These are phyloP conservation scores for Malassezia cuniculi DNA, from an alignment of 1,284 basidiomycete genomes.

Conservation along the genomic window DNA sequence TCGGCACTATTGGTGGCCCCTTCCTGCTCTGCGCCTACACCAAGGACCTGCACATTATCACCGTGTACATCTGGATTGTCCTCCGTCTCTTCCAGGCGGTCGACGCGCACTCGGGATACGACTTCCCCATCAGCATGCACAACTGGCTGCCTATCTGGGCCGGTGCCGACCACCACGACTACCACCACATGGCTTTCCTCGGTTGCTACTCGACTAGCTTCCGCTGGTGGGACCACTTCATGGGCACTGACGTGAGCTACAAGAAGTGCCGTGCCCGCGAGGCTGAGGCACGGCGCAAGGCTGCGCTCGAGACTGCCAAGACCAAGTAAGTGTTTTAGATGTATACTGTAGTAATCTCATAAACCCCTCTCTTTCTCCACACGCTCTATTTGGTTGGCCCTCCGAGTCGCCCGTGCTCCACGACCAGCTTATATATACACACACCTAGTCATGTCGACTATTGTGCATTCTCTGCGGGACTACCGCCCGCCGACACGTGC, in stretches of 20 bases:
- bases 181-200: conserved; percentile 44
- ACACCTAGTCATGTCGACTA: conserved; percentile 33
- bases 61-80: conserved; percentile 85
- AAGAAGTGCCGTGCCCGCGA: conserved; percentile 36
- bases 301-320: not conserved
- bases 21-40: conserved; percentile 64
- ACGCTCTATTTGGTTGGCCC: conserved; percentile 1
- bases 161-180: conserved; percentile 86
- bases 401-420: too few relatives aligned
- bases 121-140: conserved; percentile 62
- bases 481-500: conserved; percentile 36
- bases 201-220: conserved; percentile 42
- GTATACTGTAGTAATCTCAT: not conserved
- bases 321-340: not conserved
- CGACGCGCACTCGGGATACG: conserved; percentile 92
- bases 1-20: conserved; percentile 77
- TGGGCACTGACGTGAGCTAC: conserved; percentile 42
- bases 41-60: conserved; percentile 60
- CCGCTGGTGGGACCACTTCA: conserved; percentile 42
- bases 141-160: conserved; percentile 94
- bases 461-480: conserved; percentile 43
- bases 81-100: conserved; percentile 93
- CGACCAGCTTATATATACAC: too few relatives aligned
- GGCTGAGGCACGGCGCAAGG: conserved; percentile 18
- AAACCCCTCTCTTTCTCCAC: not conserved